Percentiles rank a stretch among this genome's conserved stretches.
Conservation (phyloP, 139 green algal species). For the Chlamydomonas sp. region DNA sequence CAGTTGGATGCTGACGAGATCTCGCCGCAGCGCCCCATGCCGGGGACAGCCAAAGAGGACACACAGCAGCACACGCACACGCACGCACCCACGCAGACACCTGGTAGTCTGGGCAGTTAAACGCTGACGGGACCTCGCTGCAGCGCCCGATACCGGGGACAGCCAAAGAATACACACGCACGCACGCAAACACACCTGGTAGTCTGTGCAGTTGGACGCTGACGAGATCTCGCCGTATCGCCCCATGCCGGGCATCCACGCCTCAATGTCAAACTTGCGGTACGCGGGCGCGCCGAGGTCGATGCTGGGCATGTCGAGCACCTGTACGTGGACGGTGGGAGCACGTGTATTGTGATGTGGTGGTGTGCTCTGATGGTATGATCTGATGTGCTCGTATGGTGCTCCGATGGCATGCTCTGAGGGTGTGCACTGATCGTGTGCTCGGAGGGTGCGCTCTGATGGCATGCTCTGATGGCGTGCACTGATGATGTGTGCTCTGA, state of each 20-base stretch:
- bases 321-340: constrained; percentile 20
- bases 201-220: constrained; percentile 99
- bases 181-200: too few species aligned
- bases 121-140: too few species aligned
- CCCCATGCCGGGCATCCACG: constrained; percentile 95
- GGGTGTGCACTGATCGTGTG: too few species aligned
- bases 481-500: too few species aligned
- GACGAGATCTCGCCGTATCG: constrained; percentile 92
- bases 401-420: background rate
- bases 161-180: background rate
- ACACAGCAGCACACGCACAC: too few species aligned
- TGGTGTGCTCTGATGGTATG: too few species aligned
- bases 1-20: constrained; percentile 95
- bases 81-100: too few species aligned
- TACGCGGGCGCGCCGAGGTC: constrained; percentile 95
- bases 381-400: too few species aligned
- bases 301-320: constrained; percentile 91
- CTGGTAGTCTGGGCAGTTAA: too few species aligned
- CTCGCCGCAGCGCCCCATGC: constrained; percentile 88
- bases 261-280: constrained; percentile 94
- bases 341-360: background rate
- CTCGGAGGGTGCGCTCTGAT: too few species aligned
- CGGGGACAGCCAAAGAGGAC: constrained; percentile 58
- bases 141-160: background rate
- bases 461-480: too few species aligned